A percentile compares a stretch with the other conserved stretches of the same genome.
These are phyloP conservation scores for Alternaria triticimaculans DNA, from an alignment of 2,329 filamentous ascomycete genomes.

Conservation along the genomic window DNA sequence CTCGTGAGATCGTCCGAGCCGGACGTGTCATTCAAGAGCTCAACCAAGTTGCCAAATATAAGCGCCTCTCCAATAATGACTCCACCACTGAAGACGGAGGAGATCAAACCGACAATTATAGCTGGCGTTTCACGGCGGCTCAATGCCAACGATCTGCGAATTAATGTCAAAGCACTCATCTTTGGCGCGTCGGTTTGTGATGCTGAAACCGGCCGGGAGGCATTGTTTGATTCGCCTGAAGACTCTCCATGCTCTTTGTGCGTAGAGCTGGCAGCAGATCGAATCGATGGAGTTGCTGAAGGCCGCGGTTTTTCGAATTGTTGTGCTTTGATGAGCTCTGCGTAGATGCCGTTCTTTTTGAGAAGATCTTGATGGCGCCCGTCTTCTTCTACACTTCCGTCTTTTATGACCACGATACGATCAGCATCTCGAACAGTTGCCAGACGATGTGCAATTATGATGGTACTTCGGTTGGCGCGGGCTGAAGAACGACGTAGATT, in stretches of 20 bases:
- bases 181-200: slow-evolving; percentile 2
- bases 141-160: slow-evolving; percentile 32
- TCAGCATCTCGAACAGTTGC: slow-evolving; percentile 48
- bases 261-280: slow-evolving; percentile 20
- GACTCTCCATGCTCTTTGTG: slow-evolving; percentile 21
- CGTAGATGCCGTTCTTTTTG: slow-evolving; percentile 38
- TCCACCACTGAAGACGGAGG: slow-evolving; percentile 55
- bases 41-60: slow-evolving; percentile 40
- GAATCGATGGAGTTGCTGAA: slow-evolving; percentile 31
- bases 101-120: slow-evolving; percentile 51
- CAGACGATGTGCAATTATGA: slow-evolving; percentile 47
- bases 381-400: slow-evolving; percentile 40
- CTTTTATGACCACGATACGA: slow-evolving; percentile 46
- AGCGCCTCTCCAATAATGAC: slow-evolving; percentile 63
- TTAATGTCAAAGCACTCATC: slow-evolving; percentile 25
- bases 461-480: slow-evolving; percentile 38
- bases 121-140: slow-evolving; percentile 50
- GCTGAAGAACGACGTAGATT: slow-evolving; percentile 40
- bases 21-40: slow-evolving; percentile 37
- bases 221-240: background rate
- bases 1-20: slow-evolving; percentile 26
- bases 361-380: slow-evolving; percentile 42
- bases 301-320: slow-evolving; percentile 41
- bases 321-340: slow-evolving; percentile 43
- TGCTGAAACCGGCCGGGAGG: background rate